phyloP scores from a whole-genome alignment of 768 basidiomycete genomes.

The Coprinopsis marcescibilis region DNA sequence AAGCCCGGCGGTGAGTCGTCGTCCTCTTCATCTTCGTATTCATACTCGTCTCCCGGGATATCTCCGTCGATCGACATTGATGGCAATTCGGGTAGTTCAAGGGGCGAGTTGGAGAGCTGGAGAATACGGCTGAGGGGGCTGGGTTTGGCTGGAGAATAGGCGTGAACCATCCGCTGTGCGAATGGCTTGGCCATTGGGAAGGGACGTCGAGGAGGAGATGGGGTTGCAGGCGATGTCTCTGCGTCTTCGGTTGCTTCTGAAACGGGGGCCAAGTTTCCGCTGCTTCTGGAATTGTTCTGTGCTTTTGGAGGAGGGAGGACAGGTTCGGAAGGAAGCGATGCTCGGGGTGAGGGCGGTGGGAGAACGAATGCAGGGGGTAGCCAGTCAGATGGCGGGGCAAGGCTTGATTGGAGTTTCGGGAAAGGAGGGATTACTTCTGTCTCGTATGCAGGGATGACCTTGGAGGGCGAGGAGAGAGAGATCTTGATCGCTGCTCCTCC shows the following conservation, averaged over 20 bases:
- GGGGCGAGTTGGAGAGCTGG: conserved; percentile 49
- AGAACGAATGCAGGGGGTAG: conserved; percentile 70
- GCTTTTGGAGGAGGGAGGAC: conserved; percentile 26
- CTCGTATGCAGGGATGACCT: conserved; percentile 34
- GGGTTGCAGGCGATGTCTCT: conserved; percentile 26
- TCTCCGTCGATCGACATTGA: conserved; percentile 21
- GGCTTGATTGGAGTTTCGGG: conserved; percentile 33
- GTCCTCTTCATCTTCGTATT: conserved; percentile 18
- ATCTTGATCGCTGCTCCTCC: too few species aligned
- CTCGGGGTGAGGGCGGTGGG: conserved; percentile 70
- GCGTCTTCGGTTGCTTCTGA: conserved; percentile 8
- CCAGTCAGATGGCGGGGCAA: conserved; percentile 36
- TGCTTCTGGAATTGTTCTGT: too few species aligned
- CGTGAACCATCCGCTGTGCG: conserved; percentile 65
- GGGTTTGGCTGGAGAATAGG: conserved; percentile 76
- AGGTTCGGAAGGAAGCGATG: conserved; percentile 52
- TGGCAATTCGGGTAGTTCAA: conserved; percentile 15
- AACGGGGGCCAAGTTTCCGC: too few species aligned
- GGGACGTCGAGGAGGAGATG: conserved; percentile 32
- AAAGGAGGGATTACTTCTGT: conserved; percentile 36
- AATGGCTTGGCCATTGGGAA: conserved; percentile 73
- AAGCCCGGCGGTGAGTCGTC: not conserved
- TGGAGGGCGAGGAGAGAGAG: conserved; percentile 24
- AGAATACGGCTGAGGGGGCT: conserved; percentile 78
- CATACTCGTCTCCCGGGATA: conserved; percentile 31